Conservation (phyloP, 441 rosid species). For the Daphne laureola region DNA sequence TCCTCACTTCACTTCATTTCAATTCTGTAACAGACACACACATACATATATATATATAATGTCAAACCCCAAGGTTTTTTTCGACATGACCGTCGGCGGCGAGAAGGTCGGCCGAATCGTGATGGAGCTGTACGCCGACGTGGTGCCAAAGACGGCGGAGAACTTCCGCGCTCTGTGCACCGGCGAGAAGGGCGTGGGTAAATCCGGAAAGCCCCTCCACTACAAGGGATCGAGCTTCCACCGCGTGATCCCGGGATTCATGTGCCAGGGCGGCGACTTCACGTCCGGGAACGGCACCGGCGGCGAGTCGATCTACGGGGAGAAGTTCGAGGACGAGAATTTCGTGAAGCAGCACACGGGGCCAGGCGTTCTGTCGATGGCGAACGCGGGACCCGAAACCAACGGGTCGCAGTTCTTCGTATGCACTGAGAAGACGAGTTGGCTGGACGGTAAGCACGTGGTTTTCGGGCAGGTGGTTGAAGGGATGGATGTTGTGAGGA, state of each 20-base stretch:
- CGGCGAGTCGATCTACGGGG: slow-evolving; percentile 62
- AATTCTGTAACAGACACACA: background rate
- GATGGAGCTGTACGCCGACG: slow-evolving; percentile 66
- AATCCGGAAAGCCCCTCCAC: background rate
- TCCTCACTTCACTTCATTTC: background rate
- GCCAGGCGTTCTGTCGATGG: slow-evolving; percentile 68
- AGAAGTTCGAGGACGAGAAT: slow-evolving; percentile 63
- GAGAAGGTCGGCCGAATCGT: slow-evolving; percentile 47
- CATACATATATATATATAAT: too few relatives aligned
- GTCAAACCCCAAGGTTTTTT: slow-evolving; percentile 57
- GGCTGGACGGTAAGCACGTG: slow-evolving; percentile 43
- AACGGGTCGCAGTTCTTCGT: slow-evolving; percentile 52
- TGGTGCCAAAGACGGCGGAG: slow-evolving; percentile 54
- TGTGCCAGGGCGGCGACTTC: slow-evolving; percentile 72
- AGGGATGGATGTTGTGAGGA: slow-evolving; percentile 39
- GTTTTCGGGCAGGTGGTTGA: slow-evolving; percentile 40
- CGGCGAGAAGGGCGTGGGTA: slow-evolving; percentile 19
- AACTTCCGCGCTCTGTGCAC: slow-evolving; percentile 52
- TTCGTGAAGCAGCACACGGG: slow-evolving; percentile 63
- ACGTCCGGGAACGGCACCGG: slow-evolving; percentile 75
- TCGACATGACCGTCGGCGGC: slow-evolving; percentile 54
- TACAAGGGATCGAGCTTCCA: slow-evolving; percentile 31
- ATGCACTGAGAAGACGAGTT: slow-evolving; percentile 27
- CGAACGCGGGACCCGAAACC: slow-evolving; percentile 50
- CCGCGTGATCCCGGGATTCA: slow-evolving; percentile 61